Evolutionary conservation across 2,329 filamentous ascomycete species (phyloP), one percentile per base, ranked within the genome.

Genomic region (Annulohypoxylon truncatum): DNA sequence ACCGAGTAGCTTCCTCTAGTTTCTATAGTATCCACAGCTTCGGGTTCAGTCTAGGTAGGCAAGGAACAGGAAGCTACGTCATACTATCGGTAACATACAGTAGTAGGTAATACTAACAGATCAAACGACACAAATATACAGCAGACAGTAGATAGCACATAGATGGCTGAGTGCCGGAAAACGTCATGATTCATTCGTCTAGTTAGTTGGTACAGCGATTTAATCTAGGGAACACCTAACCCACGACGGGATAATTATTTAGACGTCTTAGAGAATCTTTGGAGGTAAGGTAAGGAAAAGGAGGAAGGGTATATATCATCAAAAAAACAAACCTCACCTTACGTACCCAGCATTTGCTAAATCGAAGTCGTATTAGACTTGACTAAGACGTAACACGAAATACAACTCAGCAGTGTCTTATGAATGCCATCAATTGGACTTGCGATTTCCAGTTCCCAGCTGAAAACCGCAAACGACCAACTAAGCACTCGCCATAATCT

Each of bases 1-100:
- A 57, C 66, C 66, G 66, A 68, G 58, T 62, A 68, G 46, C 44
- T 63, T 38, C 29, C 20, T 33, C 40, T 29, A 48, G 46, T 35
- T 58, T 38, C 61, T 22, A 42, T 12, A 26, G 22, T 65, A 64
- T 51, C 40, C 48, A 22, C 40, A 64, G 10, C 48, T 22, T 54
- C 50, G 52, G 57, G 22, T 29, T 33, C 44, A 18, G 48, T 20
- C 9, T 47, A 18, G 26, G 7, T 18, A 47, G 29, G 22, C 47
- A 50, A 8, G 15, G 18, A 26, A 20, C 29, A 12, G 48, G 29
- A 52, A 35, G 18, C 4, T 42, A 42, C 38, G 35, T 40, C 35
- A 42, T 42, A 20, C 22, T n/a, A n/a, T n/a, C n/a, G n/a, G n/a
- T n/a, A 12, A 12, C 3, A 22, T 42, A 13, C 35, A 42, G 38